Evolutionary conservation across 306 rosid species (phyloP).

Genomic region (Canavalia gladiata): DNA sequence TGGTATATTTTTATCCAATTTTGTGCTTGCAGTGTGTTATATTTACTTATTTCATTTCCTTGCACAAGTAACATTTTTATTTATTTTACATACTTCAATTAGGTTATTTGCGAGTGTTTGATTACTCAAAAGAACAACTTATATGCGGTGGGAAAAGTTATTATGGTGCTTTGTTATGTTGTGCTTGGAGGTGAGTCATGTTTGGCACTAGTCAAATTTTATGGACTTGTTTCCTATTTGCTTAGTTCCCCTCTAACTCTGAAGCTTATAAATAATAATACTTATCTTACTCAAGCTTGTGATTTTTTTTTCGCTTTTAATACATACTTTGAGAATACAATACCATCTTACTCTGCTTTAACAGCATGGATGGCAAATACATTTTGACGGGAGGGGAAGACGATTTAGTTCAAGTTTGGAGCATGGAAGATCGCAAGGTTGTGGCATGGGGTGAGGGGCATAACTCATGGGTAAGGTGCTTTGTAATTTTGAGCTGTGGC

Average conservation of each 20-base stretch:
- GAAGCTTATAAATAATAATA: conserved; percentile 29
- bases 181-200: conserved; percentile 89
- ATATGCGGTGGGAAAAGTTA: conserved; percentile 97
- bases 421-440: conserved; percentile 97
- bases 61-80: not conserved
- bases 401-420: conserved; percentile 98
- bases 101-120: conserved; percentile 97
- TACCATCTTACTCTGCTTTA: conserved; percentile 12
- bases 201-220: conserved; percentile 40
- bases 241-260: conserved; percentile 17
- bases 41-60: conserved; percentile 11
- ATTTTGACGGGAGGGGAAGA: conserved; percentile 99
- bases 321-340: conserved; percentile 35
- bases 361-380: conserved; percentile 94
- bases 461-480: conserved; percentile 87
- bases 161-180: conserved; percentile 95
- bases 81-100: conserved; percentile 50
- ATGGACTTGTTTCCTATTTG: conserved; percentile 38
- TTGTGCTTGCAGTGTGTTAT: conserved; percentile 28
- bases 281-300: not conserved
- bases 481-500: conserved; percentile 34
- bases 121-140: conserved; percentile 88
- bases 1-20: conserved; percentile 61
- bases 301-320: not conserved
- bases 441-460: conserved; percentile 99